Conservation (phyloP, 257 asterid genomes). For the Thymus quinquecostatus region DNA sequence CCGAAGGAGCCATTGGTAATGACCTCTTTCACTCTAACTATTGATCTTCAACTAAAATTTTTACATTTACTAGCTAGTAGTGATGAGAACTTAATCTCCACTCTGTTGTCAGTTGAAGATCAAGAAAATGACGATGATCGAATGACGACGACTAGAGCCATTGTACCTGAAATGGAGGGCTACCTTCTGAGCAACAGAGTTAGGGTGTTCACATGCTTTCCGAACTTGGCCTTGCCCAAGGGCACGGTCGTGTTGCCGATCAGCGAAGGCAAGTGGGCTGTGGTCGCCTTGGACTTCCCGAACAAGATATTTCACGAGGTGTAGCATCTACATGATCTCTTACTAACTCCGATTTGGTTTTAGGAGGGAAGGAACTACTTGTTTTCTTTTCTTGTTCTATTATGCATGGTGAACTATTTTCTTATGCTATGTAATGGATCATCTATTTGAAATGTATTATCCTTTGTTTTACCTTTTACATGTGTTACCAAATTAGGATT, state of each 20-base stretch:
- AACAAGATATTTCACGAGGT: constrained; percentile 1
- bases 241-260: too few relatives aligned
- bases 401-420: neutral
- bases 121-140: neutral
- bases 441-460: too few relatives aligned
- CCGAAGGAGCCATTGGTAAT: neutral
- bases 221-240: too few relatives aligned
- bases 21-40: neutral
- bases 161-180: constrained; percentile 14
- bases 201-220: too few relatives aligned
- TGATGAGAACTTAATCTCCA: neutral
- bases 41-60: too few relatives aligned
- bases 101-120: neutral
- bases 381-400: too few relatives aligned
- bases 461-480: too few relatives aligned
- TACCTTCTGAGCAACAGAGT: neutral
- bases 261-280: too few relatives aligned
- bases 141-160: neutral
- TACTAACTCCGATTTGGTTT: too few relatives aligned
- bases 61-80: neutral
- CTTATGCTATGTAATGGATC: neutral
- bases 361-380: too few relatives aligned
- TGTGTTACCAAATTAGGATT: too few relatives aligned
- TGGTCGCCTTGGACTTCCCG: constrained; percentile 26
- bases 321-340: too few relatives aligned